Conservation (phyloP, 768 basidiomycete genomes). For the Auriculariales sp. region DNA sequence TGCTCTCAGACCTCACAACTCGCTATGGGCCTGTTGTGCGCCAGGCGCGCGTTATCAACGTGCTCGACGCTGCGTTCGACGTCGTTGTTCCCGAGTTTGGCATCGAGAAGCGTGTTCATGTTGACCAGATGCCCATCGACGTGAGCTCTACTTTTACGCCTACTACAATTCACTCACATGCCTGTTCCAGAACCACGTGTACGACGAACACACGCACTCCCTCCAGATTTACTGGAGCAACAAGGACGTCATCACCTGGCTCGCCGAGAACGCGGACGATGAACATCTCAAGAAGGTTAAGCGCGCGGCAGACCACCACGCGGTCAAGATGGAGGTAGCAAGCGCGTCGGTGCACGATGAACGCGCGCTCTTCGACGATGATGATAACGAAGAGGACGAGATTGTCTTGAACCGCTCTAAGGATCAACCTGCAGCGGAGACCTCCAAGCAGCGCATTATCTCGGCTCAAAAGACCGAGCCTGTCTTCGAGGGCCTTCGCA, state of each 20-base stretch:
- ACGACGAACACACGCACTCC: constrained; percentile 86
- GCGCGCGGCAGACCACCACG: constrained; percentile 81
- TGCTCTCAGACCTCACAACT: constrained; percentile 87
- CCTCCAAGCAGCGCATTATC: constrained; percentile 61
- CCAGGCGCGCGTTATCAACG: constrained; percentile 87
- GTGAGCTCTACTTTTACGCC: constrained; percentile 29
- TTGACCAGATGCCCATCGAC: constrained; percentile 97
- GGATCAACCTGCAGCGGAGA: constrained; percentile 31
- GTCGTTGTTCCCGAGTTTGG: constrained; percentile 94
- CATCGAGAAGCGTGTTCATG: constrained; percentile 97
- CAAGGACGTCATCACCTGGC: constrained; percentile 86
- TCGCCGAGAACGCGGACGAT: constrained; percentile 92
- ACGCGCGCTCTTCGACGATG: constrained; percentile 77
- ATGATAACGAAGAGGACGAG: constrained; percentile 63
- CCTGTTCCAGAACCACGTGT: constrained; percentile 68
- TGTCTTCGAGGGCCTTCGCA: constrained; percentile 70
- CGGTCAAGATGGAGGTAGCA: constrained; percentile 80
- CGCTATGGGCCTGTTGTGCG: constrained; percentile 92
- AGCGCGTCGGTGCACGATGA: constrained; percentile 79
- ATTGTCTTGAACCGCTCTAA: constrained; percentile 54
- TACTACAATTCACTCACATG: constrained; percentile 5
- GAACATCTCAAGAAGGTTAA: constrained; percentile 92
- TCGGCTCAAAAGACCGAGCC: constrained; percentile 67
- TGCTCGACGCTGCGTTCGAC: constrained; percentile 96
- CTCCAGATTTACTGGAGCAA: constrained; percentile 94